Evolutionary conservation across 176 grass and related monocot genomes (phyloP).

Genomic region (Chrysopogon serrulatus): DNA sequence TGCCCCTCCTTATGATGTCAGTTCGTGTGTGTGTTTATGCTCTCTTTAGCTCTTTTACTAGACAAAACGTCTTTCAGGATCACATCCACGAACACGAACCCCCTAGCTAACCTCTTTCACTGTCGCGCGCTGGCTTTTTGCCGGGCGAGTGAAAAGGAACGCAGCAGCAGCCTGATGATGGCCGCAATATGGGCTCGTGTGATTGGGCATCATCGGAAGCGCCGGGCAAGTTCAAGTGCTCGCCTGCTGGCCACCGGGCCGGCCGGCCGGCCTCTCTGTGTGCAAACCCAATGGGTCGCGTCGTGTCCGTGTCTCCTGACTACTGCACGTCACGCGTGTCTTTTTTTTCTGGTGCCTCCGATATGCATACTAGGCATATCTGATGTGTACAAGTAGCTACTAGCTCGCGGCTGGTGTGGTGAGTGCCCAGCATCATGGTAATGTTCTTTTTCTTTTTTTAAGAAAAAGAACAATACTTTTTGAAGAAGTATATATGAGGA

Average conservation of each 20-base stretch:
- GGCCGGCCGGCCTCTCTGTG: background rate
- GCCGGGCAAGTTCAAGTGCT: background rate
- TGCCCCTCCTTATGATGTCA: slow-evolving; percentile 28
- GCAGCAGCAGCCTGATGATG: slow-evolving; percentile 9
- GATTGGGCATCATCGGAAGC: slow-evolving; percentile 22
- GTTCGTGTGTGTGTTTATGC: slow-evolving; percentile 7
- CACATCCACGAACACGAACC: background rate
- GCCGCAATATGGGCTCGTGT: slow-evolving; percentile 35
- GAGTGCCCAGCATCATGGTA: background rate
- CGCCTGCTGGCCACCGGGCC: background rate
- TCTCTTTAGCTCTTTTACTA: slow-evolving; percentile 15
- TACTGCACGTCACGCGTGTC: background rate
- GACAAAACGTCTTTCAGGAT: slow-evolving; percentile 35
- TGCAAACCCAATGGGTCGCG: background rate
- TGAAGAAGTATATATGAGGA: background rate
- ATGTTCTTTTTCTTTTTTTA: background rate
- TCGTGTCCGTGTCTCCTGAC: background rate
- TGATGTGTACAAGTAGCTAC: too few relatives aligned
- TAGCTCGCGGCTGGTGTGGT: too few relatives aligned
- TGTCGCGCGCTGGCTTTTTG: slow-evolving; percentile 27
- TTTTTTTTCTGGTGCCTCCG: background rate
- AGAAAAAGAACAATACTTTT: background rate
- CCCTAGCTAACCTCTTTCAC: too few relatives aligned
- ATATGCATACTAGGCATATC: background rate
- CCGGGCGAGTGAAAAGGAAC: slow-evolving; percentile 4